Evolutionary conservation across 164 flowering plant genomes (phyloP).

Genomic region (Vitis cinerea): DNA sequence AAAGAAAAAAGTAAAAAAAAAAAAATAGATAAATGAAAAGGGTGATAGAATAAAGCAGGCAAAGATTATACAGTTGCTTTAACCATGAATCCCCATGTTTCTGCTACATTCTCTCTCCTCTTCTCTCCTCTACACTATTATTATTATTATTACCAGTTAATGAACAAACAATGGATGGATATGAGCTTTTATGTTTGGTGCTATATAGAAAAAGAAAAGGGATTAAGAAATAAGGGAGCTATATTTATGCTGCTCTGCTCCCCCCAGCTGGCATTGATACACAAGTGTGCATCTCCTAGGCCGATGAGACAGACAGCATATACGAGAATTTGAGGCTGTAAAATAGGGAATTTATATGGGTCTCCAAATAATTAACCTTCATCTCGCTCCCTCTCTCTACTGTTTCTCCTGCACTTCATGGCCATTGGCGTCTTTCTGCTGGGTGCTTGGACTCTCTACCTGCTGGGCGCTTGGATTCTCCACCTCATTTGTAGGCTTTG

Average conservation of each 20-base stretch:
- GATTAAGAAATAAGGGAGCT: background rate
- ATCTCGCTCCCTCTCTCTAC: slow-evolving; percentile 2
- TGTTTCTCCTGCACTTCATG: slow-evolving; percentile 23
- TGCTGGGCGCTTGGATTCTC: slow-evolving; percentile 19
- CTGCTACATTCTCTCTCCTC: slow-evolving; percentile 12
- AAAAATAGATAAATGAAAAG: too few relatives aligned
- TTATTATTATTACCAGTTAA: slow-evolving; percentile 6
- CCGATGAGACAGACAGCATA: background rate
- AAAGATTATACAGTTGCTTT: too few relatives aligned
- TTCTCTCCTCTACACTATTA: background rate
- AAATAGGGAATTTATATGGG: background rate
- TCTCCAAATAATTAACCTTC: background rate
- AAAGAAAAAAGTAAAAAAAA: too few relatives aligned
- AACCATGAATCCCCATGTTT: background rate
- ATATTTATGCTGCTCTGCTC: background rate
- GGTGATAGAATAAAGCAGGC: too few relatives aligned
- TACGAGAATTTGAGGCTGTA: background rate
- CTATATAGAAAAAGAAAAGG: slow-evolving; percentile 1
- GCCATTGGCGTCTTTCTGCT: slow-evolving; percentile 30
- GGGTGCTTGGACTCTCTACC: slow-evolving; percentile 14
- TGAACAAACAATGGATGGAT: slow-evolving; percentile 18
- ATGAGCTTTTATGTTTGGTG: slow-evolving; percentile 4
- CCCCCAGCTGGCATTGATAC: slow-evolving; percentile 1
- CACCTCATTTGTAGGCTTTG: slow-evolving; percentile 13
- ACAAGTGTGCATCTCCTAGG: slow-evolving; percentile 6